phyloP scores from a whole-genome alignment of 1,284 basidiomycete genomes.

The Moesziomyces aphidis region DNA sequence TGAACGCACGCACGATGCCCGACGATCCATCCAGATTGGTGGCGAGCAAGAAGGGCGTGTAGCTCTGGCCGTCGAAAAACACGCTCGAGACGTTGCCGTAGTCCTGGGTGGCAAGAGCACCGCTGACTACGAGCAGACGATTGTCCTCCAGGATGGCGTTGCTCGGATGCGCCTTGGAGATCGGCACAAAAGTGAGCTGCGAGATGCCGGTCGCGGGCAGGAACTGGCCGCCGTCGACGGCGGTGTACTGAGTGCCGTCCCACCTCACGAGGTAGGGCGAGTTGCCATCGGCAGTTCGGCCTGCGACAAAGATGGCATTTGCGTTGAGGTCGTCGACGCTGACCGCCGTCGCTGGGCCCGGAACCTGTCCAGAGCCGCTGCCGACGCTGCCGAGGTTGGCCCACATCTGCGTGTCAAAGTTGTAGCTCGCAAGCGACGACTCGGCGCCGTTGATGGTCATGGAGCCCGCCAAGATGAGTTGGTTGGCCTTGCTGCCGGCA shows the following conservation, averaged over 20 bases:
- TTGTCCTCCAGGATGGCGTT: constrained; percentile 83
- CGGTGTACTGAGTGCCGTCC: constrained; percentile 50
- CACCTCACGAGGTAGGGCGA: constrained; percentile 55
- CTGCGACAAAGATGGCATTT: constrained; percentile 89
- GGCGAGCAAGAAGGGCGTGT: constrained; percentile 86
- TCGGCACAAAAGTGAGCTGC: constrained; percentile 89
- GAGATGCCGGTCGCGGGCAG: constrained; percentile 77
- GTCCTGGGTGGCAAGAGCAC: constrained; percentile 74
- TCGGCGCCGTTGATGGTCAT: constrained; percentile 76
- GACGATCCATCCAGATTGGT: constrained; percentile 76
- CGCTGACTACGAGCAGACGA: constrained; percentile 90
- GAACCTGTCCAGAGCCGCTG: constrained; percentile 73
- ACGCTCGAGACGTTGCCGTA: constrained; percentile 78
- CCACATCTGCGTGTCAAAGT: constrained; percentile 74
- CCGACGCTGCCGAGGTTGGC: constrained; percentile 79
- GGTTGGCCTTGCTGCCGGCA: constrained; percentile 69
- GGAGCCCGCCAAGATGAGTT: constrained; percentile 73
- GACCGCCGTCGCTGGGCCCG: constrained; percentile 89
- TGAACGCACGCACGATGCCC: constrained; percentile 79
- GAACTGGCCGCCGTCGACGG: constrained; percentile 43
- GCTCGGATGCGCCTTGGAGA: constrained; percentile 76
- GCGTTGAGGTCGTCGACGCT: constrained; percentile 83
- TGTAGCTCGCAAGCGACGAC: constrained; percentile 79
- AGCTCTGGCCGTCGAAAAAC: constrained; percentile 84
- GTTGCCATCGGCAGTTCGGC: constrained; percentile 70